Conservation (phyloP, 2,329 filamentous ascomycete species). For the Stagonosporopsis vannaccii region DNA sequence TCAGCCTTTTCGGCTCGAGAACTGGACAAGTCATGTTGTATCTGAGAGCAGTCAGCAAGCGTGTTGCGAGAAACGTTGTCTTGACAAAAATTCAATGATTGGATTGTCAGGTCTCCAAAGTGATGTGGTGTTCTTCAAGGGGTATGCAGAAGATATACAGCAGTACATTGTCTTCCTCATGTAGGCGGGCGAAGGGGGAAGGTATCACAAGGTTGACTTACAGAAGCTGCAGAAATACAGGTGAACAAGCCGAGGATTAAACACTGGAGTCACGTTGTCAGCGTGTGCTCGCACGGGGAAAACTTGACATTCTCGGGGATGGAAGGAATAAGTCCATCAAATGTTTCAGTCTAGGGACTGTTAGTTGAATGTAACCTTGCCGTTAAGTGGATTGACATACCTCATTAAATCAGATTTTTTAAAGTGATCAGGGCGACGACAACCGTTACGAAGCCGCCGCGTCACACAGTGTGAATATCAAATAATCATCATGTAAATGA, state of each 20-base stretch:
- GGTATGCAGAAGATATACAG: conserved; percentile 70
- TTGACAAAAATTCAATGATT: not conserved
- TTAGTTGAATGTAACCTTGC: conserved; percentile 29
- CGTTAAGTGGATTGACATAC: conserved; percentile 42
- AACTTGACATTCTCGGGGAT: conserved; percentile 18
- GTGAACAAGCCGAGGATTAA: not conserved
- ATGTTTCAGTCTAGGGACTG: conserved; percentile 42
- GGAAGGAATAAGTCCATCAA: conserved; percentile 43
- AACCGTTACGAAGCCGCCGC: conserved; percentile 59
- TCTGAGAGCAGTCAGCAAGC: conserved; percentile 7
- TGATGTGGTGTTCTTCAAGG: conserved; percentile 67
- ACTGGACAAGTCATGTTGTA: not conserved
- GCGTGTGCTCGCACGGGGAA: conserved; percentile 22
- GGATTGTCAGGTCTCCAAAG: conserved; percentile 69
- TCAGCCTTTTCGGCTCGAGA: not conserved
- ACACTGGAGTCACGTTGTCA: conserved; percentile 30
- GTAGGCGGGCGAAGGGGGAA: conserved; percentile 23
- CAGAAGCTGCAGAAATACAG: conserved; percentile 7
- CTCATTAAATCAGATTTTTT: conserved; percentile 79
- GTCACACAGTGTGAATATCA: conserved; percentile 76
- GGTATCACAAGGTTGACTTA: conserved; percentile 20
- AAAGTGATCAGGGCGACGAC: conserved; percentile 64
- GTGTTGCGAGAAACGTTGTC: not conserved
- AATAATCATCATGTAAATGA: conserved; percentile 66
- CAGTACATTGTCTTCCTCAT: conserved; percentile 69